Evolutionary conservation across 108 stramenopile species (phyloP).

Genomic region (Epipyxis sp.): DNA sequence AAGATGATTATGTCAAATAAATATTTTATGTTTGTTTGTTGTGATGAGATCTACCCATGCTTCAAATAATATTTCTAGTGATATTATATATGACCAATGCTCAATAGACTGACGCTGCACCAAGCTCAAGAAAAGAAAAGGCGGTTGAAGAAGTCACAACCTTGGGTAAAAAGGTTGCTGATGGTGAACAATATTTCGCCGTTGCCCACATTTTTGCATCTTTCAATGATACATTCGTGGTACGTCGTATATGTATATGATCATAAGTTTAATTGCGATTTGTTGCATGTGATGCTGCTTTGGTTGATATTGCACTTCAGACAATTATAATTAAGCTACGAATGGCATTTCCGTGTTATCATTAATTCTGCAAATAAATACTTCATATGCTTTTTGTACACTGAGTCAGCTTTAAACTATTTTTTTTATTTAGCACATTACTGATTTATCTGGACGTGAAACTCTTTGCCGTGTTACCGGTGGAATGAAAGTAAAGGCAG

Average conservation of each 20-base stretch:
- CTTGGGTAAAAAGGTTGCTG: conserved; percentile 58
- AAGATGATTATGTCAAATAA: neutral
- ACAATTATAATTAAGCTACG: no score
- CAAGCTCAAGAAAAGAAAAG: conserved; percentile 42
- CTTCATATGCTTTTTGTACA: neutral
- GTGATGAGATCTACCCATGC: neutral
- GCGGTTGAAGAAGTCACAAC: conserved; percentile 55
- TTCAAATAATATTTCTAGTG: no score
- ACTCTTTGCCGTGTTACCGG: conserved; percentile 98
- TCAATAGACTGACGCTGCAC: neutral
- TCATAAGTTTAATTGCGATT: neutral
- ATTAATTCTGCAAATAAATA: conserved; percentile 9
- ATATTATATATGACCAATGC: no score
- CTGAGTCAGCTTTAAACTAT: neutral
- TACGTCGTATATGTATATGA: conserved; percentile 32
- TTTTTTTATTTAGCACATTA: conserved; percentile 69
- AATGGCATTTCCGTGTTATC: neutral
- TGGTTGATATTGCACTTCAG: neutral
- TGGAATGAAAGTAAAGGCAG: conserved; percentile 99
- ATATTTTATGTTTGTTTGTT: neutral
- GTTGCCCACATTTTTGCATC: conserved; percentile 99
- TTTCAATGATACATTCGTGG: conserved; percentile 99
- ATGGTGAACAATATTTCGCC: conserved; percentile 96
- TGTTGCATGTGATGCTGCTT: neutral
- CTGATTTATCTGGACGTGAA: conserved; percentile 98